A percentile compares a stretch with the other conserved stretches of the same genome.
Conservation (phyloP, 352 stramenopile genomes). For the Globisporangium barbulae region DNA sequence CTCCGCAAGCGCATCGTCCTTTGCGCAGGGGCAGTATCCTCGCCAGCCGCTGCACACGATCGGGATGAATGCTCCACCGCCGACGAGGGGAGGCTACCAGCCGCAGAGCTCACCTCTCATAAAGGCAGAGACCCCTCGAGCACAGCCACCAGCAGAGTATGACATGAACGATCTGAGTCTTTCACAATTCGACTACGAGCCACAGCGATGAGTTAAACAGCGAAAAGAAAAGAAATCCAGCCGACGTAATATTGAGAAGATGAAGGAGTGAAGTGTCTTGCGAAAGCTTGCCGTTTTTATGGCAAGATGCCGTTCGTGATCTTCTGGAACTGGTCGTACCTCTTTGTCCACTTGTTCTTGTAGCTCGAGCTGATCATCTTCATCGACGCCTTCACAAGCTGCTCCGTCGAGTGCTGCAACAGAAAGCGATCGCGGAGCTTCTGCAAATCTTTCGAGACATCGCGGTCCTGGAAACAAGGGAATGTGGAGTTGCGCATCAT, state of each 20-base stretch:
- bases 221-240: background rate
- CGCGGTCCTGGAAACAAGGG: conserved; percentile 75
- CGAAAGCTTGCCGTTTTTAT: conserved; percentile 19
- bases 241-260: background rate
- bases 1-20: conserved; percentile 11
- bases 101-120: conserved; percentile 17
- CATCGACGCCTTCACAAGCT: conserved; percentile 70
- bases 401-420: conserved; percentile 45
- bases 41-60: conserved; percentile 24
- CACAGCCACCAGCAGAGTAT: conserved; percentile 25
- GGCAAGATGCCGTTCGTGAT: conserved; percentile 87
- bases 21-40: conserved; percentile 12
- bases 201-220: conserved; percentile 14
- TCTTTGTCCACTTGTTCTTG: conserved; percentile 90
- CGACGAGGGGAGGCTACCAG: conserved; percentile 27
- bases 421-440: conserved; percentile 71
- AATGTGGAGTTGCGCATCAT: conserved; percentile 85
- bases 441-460: conserved; percentile 85
- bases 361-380: conserved; percentile 92
- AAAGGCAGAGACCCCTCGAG: conserved; percentile 19
- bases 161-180: conserved; percentile 81
- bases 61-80: conserved; percentile 40
- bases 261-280: background rate
- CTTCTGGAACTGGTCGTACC: conserved; percentile 95
- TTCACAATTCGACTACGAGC: conserved; percentile 85